Evolutionary conservation across 768 basidiomycete genomes (phyloP), one percentile per base, ranked within the genome.

Genomic region (Mycena belliarum): DNA sequence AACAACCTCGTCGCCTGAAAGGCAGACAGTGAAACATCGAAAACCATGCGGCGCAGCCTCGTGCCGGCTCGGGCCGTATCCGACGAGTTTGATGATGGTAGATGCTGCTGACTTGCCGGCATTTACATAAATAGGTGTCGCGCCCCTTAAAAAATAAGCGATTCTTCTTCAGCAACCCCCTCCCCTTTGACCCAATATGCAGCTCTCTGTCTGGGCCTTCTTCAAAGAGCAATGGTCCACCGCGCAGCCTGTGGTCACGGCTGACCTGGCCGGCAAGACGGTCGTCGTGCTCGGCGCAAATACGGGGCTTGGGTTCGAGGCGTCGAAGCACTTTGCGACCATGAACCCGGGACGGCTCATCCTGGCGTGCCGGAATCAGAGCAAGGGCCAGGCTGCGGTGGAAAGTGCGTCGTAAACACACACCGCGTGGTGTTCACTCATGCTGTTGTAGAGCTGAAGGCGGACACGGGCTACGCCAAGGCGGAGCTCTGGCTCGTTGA

Each of bases 401-500:
- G 37, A 38, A 38, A 38, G 37, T 38, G 10, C 12, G 37, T n/a
- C 20, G 37, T n/a, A n/a, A n/a, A n/a, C n/a, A n/a, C n/a, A n/a
- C 33, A n/a, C 18, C 37, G 20, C 18, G 7, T 38, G 18, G 20
- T 38, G 6, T n/a, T n/a, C 37, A n/a, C 37, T 38, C 16, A 38
- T 4, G 18, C 18, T 6, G 5, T 18, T 4, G 5, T n/a, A 38
- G 37, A 38, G 12, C 10, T 38, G 37, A 38, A n/a, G 20, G 37
- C 37, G 6, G 37, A 16, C 4, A 38, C 37, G 11, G 37, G 37
- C 37, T 38, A 52, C 58, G 42, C 47, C 16, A 57, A 51, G 20
- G 68, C 69, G 26, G 70, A 73, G 47, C 55, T 66, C 11, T 71
- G 71, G 70, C 29, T 59, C 24, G 51, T 74, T 40, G 73, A 74